These are phyloP conservation scores for Lepidium africanum DNA, from an alignment of 345 rosid species.

Conservation along the genomic window DNA sequence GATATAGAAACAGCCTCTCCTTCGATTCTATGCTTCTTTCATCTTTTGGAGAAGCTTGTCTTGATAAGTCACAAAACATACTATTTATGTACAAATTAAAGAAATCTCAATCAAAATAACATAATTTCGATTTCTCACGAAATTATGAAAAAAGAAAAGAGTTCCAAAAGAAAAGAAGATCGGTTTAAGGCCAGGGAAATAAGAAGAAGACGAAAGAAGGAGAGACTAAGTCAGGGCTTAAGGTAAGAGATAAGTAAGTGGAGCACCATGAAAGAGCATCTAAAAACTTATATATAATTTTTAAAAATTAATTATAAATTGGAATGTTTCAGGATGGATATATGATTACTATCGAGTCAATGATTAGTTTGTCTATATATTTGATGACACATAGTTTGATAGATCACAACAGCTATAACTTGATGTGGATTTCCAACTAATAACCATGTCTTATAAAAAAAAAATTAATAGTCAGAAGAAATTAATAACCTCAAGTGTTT, in stretches of 20 bases:
- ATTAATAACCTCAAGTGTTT: not conserved
- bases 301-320: not conserved
- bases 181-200: not conserved
- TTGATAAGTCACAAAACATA: constrained; percentile 13
- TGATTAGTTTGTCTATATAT: constrained; percentile 13
- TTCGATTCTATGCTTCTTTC: constrained; percentile 22
- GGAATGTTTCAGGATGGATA: constrained; percentile 16
- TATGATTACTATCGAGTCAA: constrained; percentile 3
- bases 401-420: constrained; percentile 16
- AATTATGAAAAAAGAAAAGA: constrained; percentile 11
- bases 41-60: constrained; percentile 14
- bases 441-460: not conserved
- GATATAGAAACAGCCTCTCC: constrained; percentile 12
- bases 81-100: not conserved
- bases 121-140: constrained; percentile 4
- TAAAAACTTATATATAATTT: constrained; percentile 2
- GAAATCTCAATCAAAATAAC: not conserved
- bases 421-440: constrained; percentile 13
- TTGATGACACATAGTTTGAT: constrained; percentile 7
- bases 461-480: not conserved
- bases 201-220: not conserved
- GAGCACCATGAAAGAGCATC: constrained; percentile 29
- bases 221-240: constrained; percentile 14
- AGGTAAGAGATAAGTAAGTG: constrained; percentile 20
- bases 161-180: not conserved